phyloP scores from a whole-genome alignment of 768 basidiomycete genomes.

The Termitomyces bulborhizus region DNA sequence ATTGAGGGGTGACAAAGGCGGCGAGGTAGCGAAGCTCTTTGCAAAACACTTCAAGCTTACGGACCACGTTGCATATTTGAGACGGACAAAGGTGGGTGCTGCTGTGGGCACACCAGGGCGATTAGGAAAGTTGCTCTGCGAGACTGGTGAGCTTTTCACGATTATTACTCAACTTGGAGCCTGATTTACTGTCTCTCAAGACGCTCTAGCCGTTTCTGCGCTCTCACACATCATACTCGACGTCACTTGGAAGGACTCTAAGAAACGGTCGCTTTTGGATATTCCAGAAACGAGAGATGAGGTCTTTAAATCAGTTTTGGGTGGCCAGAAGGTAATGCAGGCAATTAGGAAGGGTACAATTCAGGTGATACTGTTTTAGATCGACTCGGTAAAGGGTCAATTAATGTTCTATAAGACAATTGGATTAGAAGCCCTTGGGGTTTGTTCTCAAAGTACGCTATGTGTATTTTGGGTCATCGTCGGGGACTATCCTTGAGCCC shows the following conservation, averaged over 20 bases:
- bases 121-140: conserved; percentile 77
- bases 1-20: conserved; percentile 75
- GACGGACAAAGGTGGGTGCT: conserved; percentile 77
- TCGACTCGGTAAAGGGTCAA: not conserved
- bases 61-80: conserved; percentile 81
- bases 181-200: conserved; percentile 29
- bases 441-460: conserved; percentile 85
- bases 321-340: conserved; percentile 51
- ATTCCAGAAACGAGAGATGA: conserved; percentile 83
- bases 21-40: conserved; percentile 92
- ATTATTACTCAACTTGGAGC: not conserved
- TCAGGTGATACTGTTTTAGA: conserved; percentile 74
- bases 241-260: conserved; percentile 63
- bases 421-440: conserved; percentile 81
- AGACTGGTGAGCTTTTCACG: conserved; percentile 44
- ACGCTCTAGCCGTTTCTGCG: conserved; percentile 64
- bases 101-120: conserved; percentile 93
- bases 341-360: conserved; percentile 68
- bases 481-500: not conserved
- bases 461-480: conserved; percentile 1
- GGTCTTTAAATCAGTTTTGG: conserved; percentile 69
- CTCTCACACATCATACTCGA: conserved; percentile 85
- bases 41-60: conserved; percentile 90
- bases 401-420: conserved; percentile 11
- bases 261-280: conserved; percentile 70